Percentiles rank a stretch among this genome's conserved stretches.
phyloP scores from a whole-genome alignment of 2,329 filamentous ascomycete species.

The Arachnomyces sp. region DNA sequence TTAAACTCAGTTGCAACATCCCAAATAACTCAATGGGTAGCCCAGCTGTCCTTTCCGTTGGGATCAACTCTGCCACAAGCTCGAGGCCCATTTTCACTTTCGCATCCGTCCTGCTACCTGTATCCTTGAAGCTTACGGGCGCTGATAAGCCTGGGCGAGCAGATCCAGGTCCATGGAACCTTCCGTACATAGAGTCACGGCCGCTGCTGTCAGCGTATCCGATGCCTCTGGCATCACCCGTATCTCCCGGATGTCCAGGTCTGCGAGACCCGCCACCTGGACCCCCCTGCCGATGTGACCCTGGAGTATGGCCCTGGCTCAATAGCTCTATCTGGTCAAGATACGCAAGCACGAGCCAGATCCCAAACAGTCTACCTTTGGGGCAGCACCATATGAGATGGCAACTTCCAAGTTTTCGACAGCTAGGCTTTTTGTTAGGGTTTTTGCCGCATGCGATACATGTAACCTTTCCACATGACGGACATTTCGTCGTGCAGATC shows the following conservation, averaged over 20 bases:
- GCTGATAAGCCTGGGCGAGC: not conserved
- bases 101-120: conserved; percentile 18
- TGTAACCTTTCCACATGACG: conserved; percentile 5
- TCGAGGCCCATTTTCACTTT: conserved; percentile 21
- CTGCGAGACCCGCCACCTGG: conserved; percentile 2
- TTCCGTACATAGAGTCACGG: conserved; percentile 1
- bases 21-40: conserved; percentile 22
- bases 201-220: conserved; percentile 9
- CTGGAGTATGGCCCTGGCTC: conserved; percentile 1
- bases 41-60: conserved; percentile 9
- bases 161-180: not conserved
- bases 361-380: conserved; percentile 22
- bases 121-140: conserved; percentile 5
- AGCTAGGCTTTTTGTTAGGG: conserved; percentile 1
- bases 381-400: conserved; percentile 28
- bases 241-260: conserved; percentile 4
- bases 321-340: conserved; percentile 24
- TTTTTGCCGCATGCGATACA: conserved; percentile 11
- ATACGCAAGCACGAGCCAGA: conserved; percentile 32
- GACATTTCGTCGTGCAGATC: conserved; percentile 8
- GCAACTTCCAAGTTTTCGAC: conserved; percentile 4
- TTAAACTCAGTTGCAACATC: conserved; percentile 29
- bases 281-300: not conserved
- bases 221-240: conserved; percentile 9
- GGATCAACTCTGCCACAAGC: conserved; percentile 6